Conservation (phyloP, 768 basidiomycete genomes). For the Pleurotus pulmonarius region DNA sequence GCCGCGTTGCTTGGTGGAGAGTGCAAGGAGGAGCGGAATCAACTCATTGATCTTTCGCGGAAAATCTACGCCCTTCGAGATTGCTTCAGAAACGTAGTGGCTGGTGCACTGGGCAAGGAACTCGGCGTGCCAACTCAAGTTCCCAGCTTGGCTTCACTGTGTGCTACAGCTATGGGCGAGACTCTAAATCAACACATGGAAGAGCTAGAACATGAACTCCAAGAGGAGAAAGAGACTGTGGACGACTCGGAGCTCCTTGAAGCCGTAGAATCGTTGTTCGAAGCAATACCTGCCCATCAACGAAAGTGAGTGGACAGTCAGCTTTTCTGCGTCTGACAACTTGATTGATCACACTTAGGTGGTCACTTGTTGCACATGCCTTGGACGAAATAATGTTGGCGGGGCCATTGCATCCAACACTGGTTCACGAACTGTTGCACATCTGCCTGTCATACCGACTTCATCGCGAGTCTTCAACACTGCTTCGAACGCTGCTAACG, state of each 20-base stretch:
- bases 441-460: constrained; percentile 43
- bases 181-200: constrained; percentile 30
- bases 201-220: constrained; percentile 20
- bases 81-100: constrained; percentile 48
- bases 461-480: constrained; percentile 33
- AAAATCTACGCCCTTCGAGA: constrained; percentile 52
- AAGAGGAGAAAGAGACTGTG: constrained; percentile 22
- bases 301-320: constrained; percentile 34
- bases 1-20: constrained; percentile 28
- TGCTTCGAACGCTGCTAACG: constrained; percentile 39
- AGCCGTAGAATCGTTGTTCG: constrained; percentile 39
- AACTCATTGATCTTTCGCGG: constrained; percentile 39
- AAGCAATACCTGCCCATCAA: constrained; percentile 46
- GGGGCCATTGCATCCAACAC: constrained; percentile 44
- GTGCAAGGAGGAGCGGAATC: constrained; percentile 24
- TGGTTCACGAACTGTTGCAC: constrained; percentile 48
- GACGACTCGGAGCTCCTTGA: constrained; percentile 18
- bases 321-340: background rate
- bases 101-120: constrained; percentile 19
- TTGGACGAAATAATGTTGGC: constrained; percentile 41
- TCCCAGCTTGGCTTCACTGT: constrained; percentile 41
- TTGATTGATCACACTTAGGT: constrained; percentile 25
- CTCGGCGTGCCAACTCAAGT: constrained; percentile 11
- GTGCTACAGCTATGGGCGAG: constrained; percentile 41
- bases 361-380: constrained; percentile 49